Conservation (phyloP, 768 basidiomycete genomes). For the Mycena alexandri region DNA sequence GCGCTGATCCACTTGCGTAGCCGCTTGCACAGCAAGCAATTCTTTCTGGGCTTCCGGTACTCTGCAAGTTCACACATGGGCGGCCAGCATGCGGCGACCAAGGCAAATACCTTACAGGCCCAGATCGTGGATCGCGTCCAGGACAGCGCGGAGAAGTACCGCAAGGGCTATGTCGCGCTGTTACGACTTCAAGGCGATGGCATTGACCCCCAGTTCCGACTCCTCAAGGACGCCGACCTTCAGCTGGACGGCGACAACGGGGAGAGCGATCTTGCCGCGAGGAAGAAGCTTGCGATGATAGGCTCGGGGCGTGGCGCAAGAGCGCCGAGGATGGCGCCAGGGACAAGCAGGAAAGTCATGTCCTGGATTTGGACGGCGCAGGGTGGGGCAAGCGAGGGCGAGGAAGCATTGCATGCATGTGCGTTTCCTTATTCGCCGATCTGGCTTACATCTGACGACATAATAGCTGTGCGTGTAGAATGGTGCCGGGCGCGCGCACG, state of each 20-base stretch:
- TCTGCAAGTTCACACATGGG: neutral
- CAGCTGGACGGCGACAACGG: neutral
- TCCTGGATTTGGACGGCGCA: conserved; percentile 12
- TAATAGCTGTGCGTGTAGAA: conserved; percentile 12
- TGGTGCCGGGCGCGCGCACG: conserved; percentile 6
- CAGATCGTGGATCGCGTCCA: neutral
- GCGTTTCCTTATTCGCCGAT: neutral
- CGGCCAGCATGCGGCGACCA: neutral
- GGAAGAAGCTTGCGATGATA: neutral
- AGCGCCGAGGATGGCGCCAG: neutral
- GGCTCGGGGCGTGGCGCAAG: neutral
- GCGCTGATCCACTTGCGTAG: neutral
- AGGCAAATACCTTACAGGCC: neutral
- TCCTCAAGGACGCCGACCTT: neutral
- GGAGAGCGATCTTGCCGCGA: neutral
- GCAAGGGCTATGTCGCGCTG: neutral
- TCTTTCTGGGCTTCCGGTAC: neutral
- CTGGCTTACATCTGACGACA: neutral
- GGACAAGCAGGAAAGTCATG: neutral
- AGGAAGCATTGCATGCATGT: conserved; percentile 2
- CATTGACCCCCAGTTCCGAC: neutral
- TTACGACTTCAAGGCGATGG: neutral
- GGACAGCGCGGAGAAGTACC: neutral
- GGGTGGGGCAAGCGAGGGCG: neutral
- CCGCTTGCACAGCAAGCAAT: neutral